A percentile compares a stretch with the other conserved stretches of the same genome.
These are phyloP conservation scores for Platanus orientalis DNA, from an alignment of 164 flowering plant genomes.

Conservation along the genomic window DNA sequence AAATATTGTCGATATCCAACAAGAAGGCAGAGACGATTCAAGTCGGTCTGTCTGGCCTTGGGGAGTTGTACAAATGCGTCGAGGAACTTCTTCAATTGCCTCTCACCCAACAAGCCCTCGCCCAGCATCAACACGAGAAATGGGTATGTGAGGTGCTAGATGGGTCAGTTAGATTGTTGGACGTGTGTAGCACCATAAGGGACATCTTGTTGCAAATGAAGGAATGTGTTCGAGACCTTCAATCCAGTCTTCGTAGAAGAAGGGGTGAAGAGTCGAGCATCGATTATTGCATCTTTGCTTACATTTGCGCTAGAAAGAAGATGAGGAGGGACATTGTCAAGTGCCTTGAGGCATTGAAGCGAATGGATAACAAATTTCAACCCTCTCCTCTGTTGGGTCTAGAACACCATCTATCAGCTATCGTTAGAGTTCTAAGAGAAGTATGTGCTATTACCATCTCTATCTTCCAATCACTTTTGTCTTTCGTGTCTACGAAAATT, in stretches of 20 bases:
- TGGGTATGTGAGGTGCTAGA: not conserved
- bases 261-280: slow-evolving; percentile 10
- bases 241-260: not conserved
- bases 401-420: slow-evolving; percentile 15
- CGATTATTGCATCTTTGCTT: slow-evolving; percentile 11
- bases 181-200: not conserved
- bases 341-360: slow-evolving; percentile 26
- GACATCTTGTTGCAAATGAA: not conserved
- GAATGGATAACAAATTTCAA: slow-evolving; percentile 13
- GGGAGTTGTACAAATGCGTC: slow-evolving; percentile 11
- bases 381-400: not conserved
- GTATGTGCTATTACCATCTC: slow-evolving; percentile 17
- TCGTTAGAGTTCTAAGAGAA: slow-evolving; percentile 28
- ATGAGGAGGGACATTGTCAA: slow-evolving; percentile 28
- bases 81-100: slow-evolving; percentile 18
- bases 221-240: not conserved
- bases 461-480: slow-evolving; percentile 20
- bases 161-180: not conserved
- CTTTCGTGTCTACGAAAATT: not conserved
- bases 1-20: not conserved
- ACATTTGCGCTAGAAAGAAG: slow-evolving; percentile 23
- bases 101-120: slow-evolving; percentile 13
- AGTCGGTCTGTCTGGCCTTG: slow-evolving; percentile 9
- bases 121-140: not conserved
- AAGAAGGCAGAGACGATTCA: slow-evolving; percentile 14